Evolutionary conservation across 352 stramenopile genomes (phyloP), one percentile per base, ranked within the genome.

Genomic region (Globisporangium heterothallicum): DNA sequence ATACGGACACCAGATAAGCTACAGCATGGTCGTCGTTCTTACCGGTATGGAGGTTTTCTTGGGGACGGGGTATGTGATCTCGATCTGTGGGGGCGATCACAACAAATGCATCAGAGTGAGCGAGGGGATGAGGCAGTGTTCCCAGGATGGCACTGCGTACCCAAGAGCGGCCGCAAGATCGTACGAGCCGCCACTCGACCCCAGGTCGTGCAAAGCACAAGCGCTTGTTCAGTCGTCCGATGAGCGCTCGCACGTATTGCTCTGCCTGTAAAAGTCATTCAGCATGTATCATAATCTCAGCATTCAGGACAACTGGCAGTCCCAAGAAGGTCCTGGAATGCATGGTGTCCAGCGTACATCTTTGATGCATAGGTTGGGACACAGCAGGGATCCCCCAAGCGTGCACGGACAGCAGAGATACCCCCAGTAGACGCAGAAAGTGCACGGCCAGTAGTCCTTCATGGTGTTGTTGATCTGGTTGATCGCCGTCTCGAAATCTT

Each of bases 381-480:
- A 86, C 2, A 90, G 43, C 7, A 90, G 61, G 8, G 79, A 90
- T 8, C 78, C 53, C 0, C 79, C 79, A 10, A 83, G 61, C 8
- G 79, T 88, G 54, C 79, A 90, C 4, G 72, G 66, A 25, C 74
- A 88, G 58, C 72, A 87, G 19, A 58, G 40, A 50, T 88, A 90
- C 6, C 79, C 79, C n/a, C 64, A 86, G 50, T 61, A 84, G 40
- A 90, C 63, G 55, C 76, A 90, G 56, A 88, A 83, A 32, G 75
- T 64, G 55, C 79, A 88, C 29, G 79, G 79, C 79, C 79, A 90
- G 58, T 90, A 90, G 67, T 87, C 79, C 58, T 80, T 72, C 54
- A 90, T 68, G 24, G 79, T 90, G 66, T 88, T 88, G 76, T 90
- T 90, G 65, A 90, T 84, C 69, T 90, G 74, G 61, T 88, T 87